Evolutionary conservation across 306 rosid genomes (phyloP), one percentile per base, ranked within the genome.

Genomic region (Sphenostylis stenocarpa): DNA sequence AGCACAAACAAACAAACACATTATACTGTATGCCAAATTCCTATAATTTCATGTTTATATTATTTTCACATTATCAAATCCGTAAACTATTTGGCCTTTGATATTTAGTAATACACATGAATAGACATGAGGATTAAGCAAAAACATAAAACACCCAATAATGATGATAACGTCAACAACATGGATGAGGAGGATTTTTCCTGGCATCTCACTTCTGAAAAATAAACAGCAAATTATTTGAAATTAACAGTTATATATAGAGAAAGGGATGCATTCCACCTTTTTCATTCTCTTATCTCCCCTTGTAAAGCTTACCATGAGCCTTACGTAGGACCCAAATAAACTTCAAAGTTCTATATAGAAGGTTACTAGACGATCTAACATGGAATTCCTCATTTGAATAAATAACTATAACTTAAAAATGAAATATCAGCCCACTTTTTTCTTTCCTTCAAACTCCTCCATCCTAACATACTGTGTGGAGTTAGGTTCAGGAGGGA

Each of bases 331-430:
- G 28, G 29, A 19, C 29, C 8, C 16, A 10, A 8, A 19, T 52
- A 63, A 47, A 13, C 3, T n/a, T 63, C 7, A 19, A 1, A 47
- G 15, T 57, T 15, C 7, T 11, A 66, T 1, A 14, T 33, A 36
- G 64, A 70, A 67, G 45, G 17, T 36, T 71, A 71, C 66, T 23
- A 38, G 38, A 79, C 24, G 67, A 38, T n/a, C 23, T 60, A 34
- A 48, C 21, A 71, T 19, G 19, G 16, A 29, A 61, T 36, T 48
- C 13, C 16, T 23, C 33, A 62, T 14, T n/a, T 48, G 15, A n/a
- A 10, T 7, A 49, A 15, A 23, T 23, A 19, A 36, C 8, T 6
- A 7, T n/a, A 5, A 58, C 31, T 39, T 60, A 55, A 24, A 57
- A 45, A 58, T 17, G 60, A 60, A 78, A 67, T 7, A 8, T 9